Conservation (phyloP, 306 rosid species). For the Glycine soja region DNA sequence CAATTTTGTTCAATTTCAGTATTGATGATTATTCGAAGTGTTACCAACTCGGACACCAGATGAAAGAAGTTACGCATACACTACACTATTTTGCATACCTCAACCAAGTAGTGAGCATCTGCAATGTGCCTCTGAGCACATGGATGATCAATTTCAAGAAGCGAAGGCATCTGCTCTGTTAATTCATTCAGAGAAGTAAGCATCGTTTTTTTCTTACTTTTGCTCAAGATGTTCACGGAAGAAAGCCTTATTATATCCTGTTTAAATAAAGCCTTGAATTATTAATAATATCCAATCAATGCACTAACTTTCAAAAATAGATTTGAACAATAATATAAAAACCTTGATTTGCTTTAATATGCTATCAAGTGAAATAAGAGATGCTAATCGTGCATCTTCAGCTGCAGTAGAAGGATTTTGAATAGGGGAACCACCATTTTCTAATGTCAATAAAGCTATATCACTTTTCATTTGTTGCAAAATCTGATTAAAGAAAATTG, state of each 20-base stretch:
- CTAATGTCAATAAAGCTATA: conserved; percentile 77
- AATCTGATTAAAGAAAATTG: conserved; percentile 60
- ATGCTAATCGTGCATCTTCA: conserved; percentile 95
- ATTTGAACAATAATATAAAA: conserved; percentile 35
- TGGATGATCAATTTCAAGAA: conserved; percentile 93
- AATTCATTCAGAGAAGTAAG: conserved; percentile 83
- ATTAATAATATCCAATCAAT: conserved; percentile 31
- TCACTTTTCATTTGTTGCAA: conserved; percentile 95
- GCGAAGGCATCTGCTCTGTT: conserved; percentile 87
- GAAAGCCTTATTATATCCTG: conserved; percentile 79
- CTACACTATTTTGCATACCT: conserved; percentile 58
- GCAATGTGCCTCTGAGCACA: conserved; percentile 85
- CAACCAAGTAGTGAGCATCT: conserved; percentile 69
- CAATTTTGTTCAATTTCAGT: no score
- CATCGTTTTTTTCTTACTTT: conserved; percentile 75
- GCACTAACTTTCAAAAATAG: conserved; percentile 15
- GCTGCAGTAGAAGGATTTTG: conserved; percentile 92
- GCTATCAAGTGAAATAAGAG: conserved; percentile 93
- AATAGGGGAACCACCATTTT: conserved; percentile 79
- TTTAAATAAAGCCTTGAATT: conserved; percentile 40
- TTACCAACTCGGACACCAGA: conserved; percentile 14
- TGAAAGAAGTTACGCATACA: not conserved
- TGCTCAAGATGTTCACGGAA: conserved; percentile 69
- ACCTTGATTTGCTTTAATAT: conserved; percentile 95
- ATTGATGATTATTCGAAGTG: no score